These are phyloP conservation scores for Usnea hakonensis DNA, from an alignment of 495 filamentous ascomycete genomes.

Conservation along the genomic window DNA sequence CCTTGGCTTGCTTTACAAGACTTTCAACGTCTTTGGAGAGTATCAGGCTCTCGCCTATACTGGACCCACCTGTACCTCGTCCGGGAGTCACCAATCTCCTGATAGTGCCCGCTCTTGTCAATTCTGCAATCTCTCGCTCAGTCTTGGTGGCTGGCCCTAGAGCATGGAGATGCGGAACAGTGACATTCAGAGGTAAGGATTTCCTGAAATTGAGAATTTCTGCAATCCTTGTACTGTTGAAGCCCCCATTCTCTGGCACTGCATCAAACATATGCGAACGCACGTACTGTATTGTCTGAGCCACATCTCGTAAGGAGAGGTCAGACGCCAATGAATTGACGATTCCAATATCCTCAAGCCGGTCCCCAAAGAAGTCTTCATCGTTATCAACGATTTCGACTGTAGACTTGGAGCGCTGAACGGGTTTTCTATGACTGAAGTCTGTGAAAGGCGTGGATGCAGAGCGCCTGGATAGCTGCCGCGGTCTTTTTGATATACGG, in stretches of 20 bases:
- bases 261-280: conserved; percentile 58
- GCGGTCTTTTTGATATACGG: conserved; percentile 25
- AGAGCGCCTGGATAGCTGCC: conserved; percentile 28
- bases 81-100: conserved; percentile 61
- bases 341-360: conserved; percentile 49
- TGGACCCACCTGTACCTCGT: conserved; percentile 50
- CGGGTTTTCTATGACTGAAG: conserved; percentile 51
- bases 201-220: conserved; percentile 61
- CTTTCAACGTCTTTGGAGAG: conserved; percentile 54
- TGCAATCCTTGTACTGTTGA: conserved; percentile 65
- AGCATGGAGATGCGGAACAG: conserved; percentile 63
- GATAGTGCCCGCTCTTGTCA: conserved; percentile 51
- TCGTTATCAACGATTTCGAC: conserved; percentile 30
- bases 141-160: conserved; percentile 59
- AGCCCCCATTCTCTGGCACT: conserved; percentile 57
- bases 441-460: conserved; percentile 45
- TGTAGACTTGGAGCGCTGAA: conserved; percentile 30
- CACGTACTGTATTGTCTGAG: conserved; percentile 56
- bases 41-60: conserved; percentile 65
- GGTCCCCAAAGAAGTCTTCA: conserved; percentile 40
- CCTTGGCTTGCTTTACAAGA: conserved; percentile 39
- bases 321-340: conserved; percentile 45
- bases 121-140: conserved; percentile 64
- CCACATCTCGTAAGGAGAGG: conserved; percentile 52
- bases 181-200: conserved; percentile 61